A percentile compares a stretch with the other conserved stretches of the same genome.
phyloP scores from a whole-genome alignment of 192 early-diverging fungal species.

The Thamnidium elegans region DNA sequence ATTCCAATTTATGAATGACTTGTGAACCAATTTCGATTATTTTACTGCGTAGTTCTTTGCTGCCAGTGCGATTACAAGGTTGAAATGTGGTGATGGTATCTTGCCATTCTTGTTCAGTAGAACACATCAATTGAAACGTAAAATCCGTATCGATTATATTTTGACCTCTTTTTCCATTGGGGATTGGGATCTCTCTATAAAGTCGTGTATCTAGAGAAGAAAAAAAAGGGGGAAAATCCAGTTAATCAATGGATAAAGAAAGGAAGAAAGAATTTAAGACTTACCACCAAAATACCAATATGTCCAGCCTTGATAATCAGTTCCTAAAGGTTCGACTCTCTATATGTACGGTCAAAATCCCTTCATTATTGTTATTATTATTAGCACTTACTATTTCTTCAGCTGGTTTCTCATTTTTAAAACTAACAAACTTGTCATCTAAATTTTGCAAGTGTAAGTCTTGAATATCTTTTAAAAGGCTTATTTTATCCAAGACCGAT shows the following conservation, averaged over 20 bases:
- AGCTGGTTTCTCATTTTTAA: background rate
- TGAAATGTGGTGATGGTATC: background rate
- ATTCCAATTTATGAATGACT: background rate
- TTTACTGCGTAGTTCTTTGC: background rate
- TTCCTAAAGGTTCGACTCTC: constrained; percentile 3
- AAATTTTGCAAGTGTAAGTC: constrained; percentile 1
- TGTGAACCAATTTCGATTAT: background rate
- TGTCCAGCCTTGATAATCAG: background rate
- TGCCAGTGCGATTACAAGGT: background rate
- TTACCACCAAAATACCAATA: constrained; percentile 19
- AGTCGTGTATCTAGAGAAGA: background rate
- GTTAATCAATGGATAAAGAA: background rate
- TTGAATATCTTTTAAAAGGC: constrained; percentile 3
- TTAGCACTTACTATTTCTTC: background rate
- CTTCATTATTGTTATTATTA: too few species aligned
- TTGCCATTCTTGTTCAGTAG: constrained; percentile 4
- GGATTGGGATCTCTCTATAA: constrained; percentile 9
- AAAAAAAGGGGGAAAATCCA: too few species aligned
- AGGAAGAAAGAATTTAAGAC: too few species aligned
- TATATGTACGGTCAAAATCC: background rate
- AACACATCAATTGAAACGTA: constrained; percentile 11
- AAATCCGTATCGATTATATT: background rate
- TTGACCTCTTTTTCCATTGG: constrained; percentile 1
- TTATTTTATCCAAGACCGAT: constrained; percentile 1
- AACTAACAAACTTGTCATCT: background rate